A percentile compares a stretch with the other conserved stretches of the same genome.
Conservation (phyloP, 1,139 yeast species). For the Sugiyamaella sp. region DNA sequence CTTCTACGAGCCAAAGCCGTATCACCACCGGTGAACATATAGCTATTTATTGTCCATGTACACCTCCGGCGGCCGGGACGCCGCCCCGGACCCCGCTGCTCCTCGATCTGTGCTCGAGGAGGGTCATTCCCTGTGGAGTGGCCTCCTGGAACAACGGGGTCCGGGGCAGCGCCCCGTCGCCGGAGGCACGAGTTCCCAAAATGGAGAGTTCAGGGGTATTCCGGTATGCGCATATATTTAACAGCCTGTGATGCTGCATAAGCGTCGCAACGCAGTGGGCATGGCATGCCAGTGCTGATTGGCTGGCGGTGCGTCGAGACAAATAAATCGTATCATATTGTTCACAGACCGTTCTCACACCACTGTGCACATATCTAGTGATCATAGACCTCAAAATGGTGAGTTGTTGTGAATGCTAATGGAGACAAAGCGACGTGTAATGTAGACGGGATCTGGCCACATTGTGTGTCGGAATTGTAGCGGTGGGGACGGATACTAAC, state of each 20-base stretch:
- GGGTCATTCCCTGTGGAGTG: too few relatives aligned
- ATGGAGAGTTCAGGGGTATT: too few relatives aligned
- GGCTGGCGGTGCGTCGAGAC: constrained; percentile 13
- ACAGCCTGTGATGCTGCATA: constrained; percentile 14
- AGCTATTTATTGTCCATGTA: neutral
- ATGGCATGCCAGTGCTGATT: constrained; percentile 12
- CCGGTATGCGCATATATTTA: too few relatives aligned
- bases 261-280: constrained; percentile 11
- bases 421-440: too few relatives aligned
- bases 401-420: constrained; percentile 1
- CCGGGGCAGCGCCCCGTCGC: too few relatives aligned
- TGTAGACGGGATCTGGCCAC: too few relatives aligned
- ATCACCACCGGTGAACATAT: constrained; percentile 11
- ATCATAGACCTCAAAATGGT: constrained; percentile 11
- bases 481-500: neutral
- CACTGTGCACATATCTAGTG: neutral
- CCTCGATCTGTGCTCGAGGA: too few relatives aligned
- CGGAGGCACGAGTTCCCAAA: too few relatives aligned
- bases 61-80: too few relatives aligned
- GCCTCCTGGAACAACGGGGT: too few relatives aligned
- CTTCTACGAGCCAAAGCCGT: constrained; percentile 15
- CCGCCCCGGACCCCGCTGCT: too few relatives aligned
- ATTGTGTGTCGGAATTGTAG: neutral
- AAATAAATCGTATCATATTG: constrained; percentile 1
- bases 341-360: neutral